Evolutionary conservation across 352 stramenopile species (phyloP), one percentile per base, ranked within the genome.

Genomic region (Phytophthora palmivora): DNA sequence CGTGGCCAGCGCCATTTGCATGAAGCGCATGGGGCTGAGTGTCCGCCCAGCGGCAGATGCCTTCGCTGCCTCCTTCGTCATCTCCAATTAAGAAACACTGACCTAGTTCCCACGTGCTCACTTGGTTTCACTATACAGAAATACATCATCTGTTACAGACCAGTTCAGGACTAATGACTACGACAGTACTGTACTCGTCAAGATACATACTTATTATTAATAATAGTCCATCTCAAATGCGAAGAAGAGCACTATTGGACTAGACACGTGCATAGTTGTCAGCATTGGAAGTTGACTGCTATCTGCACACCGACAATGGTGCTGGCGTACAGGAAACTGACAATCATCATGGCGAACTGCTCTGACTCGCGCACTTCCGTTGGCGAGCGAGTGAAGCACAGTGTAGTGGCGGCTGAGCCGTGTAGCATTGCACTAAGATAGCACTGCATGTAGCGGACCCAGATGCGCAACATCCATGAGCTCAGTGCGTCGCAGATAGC

Each of bases 1-100:
- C 14, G 68, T 77, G 6, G 67, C 80, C 55, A 92, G 54, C 28
- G 80, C 75, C 47, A 91, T 49, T 58, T 91, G 81, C 83, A 92
- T 90, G 67, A 89, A 88, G 58, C 83, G 83, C 69, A 89, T 76
- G 50, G 76, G 63, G 65, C 76, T 88, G 37, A 84, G 14, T 36
- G 42, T 64, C 41, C 50, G 28, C 10, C 54, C 56, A 6, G 42
- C 41, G 4, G 52, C 37, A 11, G 43, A 11, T 6, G 12, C 41
- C 52, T 51, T 60, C 21, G 28, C 38, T 36, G 37, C 37, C 33
- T 63, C 52, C 50, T 69, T 62, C 34, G 46, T 43, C 62, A 69
- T 69, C 24, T 5, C 53, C n/a, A n/a, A n/a, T n/a, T n/a, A n/a
- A n/a, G n/a, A n/a, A n/a, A n/a, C n/a, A n/a, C n/a, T n/a, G n/a